Evolutionary conservation across 2,329 filamentous ascomycete genomes (phyloP).

Genomic region (Ceratocystiopsis sp.): DNA sequence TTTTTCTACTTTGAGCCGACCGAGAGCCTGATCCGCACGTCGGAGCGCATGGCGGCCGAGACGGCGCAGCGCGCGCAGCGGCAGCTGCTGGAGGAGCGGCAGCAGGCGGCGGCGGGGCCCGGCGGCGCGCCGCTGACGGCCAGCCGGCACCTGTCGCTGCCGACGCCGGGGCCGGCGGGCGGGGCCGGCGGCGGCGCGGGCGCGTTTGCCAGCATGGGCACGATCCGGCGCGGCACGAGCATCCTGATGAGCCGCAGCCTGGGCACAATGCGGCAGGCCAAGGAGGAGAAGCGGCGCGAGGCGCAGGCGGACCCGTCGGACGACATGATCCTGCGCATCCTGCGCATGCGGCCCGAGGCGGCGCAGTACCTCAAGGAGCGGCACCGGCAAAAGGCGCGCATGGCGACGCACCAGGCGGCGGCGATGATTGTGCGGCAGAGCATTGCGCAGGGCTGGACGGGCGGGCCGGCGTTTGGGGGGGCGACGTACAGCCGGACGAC

Average conservation of each 20-base stretch:
- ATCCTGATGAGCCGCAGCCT: slow-evolving; percentile 92
- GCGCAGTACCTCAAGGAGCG: slow-evolving; percentile 74
- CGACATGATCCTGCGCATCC: slow-evolving; percentile 90
- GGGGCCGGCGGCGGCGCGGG: slow-evolving; percentile 27
- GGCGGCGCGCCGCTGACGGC: slow-evolving; percentile 34
- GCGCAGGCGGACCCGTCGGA: slow-evolving; percentile 93
- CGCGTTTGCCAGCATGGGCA: slow-evolving; percentile 49
- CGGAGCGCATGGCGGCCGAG: slow-evolving; percentile 84
- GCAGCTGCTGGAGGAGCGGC: slow-evolving; percentile 47
- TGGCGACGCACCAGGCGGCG: slow-evolving; percentile 77
- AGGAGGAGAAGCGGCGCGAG: slow-evolving; percentile 89
- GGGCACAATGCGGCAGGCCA: slow-evolving; percentile 88
- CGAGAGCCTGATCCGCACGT: slow-evolving; percentile 83
- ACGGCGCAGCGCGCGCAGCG: slow-evolving; percentile 60
- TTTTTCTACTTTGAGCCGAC: slow-evolving; percentile 97
- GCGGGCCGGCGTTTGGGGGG: slow-evolving; percentile 21
- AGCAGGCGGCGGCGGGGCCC: slow-evolving; percentile 27
- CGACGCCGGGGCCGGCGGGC: slow-evolving; percentile 28
- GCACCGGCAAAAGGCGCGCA: slow-evolving; percentile 81
- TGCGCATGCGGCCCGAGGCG: slow-evolving; percentile 89
- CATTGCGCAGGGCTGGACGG: slow-evolving; percentile 39
- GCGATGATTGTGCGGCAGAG: slow-evolving; percentile 93
- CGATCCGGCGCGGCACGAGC: slow-evolving; percentile 50
- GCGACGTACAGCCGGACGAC: slow-evolving; percentile 23
- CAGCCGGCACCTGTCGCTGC: slow-evolving; percentile 23